These are phyloP conservation scores for Leonotis leonurus DNA, from an alignment of 257 asterid species.

Conservation along the genomic window DNA sequence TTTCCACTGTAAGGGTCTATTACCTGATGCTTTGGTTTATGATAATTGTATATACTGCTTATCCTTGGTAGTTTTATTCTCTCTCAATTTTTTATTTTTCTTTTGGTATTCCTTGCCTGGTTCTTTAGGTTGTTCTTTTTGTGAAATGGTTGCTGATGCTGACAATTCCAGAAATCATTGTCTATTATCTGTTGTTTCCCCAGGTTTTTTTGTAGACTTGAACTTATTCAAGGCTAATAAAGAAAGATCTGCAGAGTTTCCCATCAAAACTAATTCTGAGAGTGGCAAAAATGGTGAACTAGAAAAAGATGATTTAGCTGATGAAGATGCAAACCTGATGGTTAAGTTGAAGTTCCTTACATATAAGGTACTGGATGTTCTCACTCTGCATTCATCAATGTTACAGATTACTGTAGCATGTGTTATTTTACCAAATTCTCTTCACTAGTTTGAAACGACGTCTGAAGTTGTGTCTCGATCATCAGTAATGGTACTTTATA, in stretches of 20 bases:
- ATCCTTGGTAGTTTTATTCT: neutral
- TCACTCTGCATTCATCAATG: slow-evolving; percentile 8
- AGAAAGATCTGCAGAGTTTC: slow-evolving; percentile 41
- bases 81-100: neutral
- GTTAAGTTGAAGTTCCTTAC: slow-evolving; percentile 92
- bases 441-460: slow-evolving; percentile 12
- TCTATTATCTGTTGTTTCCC: slow-evolving; percentile 24
- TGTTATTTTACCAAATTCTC: neutral
- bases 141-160: slow-evolving; percentile 3
- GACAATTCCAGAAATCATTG: slow-evolving; percentile 7
- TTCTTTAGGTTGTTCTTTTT: slow-evolving; percentile 8
- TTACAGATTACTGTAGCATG: neutral
- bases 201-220: slow-evolving; percentile 92
- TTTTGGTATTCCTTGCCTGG: neutral
- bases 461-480: slow-evolving; percentile 1
- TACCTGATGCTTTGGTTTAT: slow-evolving; percentile 6
- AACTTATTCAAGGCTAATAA: slow-evolving; percentile 67
- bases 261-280: slow-evolving; percentile 24
- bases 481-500: neutral
- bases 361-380: slow-evolving; percentile 57
- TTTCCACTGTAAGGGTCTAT: neutral
- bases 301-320: slow-evolving; percentile 57
- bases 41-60: neutral
- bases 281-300: slow-evolving; percentile 29
- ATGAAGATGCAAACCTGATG: slow-evolving; percentile 99